phyloP scores from a whole-genome alignment of 129 eudicot species.

The Flaveria brownii region DNA sequence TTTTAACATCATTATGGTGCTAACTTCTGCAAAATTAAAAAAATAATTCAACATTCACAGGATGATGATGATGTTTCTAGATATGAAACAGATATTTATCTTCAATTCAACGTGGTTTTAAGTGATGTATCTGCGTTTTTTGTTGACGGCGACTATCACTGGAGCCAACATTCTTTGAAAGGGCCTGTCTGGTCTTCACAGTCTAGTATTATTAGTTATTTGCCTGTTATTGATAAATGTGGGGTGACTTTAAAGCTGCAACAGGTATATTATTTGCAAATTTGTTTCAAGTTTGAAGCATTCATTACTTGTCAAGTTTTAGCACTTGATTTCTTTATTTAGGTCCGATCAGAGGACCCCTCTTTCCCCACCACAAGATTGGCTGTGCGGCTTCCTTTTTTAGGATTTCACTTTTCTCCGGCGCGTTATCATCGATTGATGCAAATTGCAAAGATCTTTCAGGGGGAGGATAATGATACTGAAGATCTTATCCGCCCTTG shows the following conservation, averaged over 20 bases:
- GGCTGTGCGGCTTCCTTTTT: conserved; percentile 83
- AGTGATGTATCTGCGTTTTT: conserved; percentile 95
- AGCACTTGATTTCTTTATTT: conserved; percentile 19
- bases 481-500: conserved; percentile 67
- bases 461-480: conserved; percentile 54
- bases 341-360: conserved; percentile 77
- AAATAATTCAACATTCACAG: conserved; percentile 38
- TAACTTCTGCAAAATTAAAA: conserved; percentile 19
- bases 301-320: conserved; percentile 10
- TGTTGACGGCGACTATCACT: conserved; percentile 85
- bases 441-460: conserved; percentile 91
- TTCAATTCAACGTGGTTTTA: conserved; percentile 77
- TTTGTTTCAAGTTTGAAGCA: conserved; percentile 2
- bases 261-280: conserved; percentile 55
- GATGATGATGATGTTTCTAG: conserved; percentile 60
- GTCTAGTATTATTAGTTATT: conserved; percentile 46
- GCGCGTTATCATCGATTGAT: conserved; percentile 94
- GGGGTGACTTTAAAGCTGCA: conserved; percentile 82
- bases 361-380: conserved; percentile 80
- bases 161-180: conserved; percentile 57
- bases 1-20: background rate
- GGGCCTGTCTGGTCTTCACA: conserved; percentile 39
- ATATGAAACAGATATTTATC: conserved; percentile 56
- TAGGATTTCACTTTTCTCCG: conserved; percentile 90
- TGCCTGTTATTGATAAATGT: conserved; percentile 90